Evolutionary conservation across 2,329 filamentous ascomycete species (phyloP).

Genomic region (Aspergillus phoenicis): DNA sequence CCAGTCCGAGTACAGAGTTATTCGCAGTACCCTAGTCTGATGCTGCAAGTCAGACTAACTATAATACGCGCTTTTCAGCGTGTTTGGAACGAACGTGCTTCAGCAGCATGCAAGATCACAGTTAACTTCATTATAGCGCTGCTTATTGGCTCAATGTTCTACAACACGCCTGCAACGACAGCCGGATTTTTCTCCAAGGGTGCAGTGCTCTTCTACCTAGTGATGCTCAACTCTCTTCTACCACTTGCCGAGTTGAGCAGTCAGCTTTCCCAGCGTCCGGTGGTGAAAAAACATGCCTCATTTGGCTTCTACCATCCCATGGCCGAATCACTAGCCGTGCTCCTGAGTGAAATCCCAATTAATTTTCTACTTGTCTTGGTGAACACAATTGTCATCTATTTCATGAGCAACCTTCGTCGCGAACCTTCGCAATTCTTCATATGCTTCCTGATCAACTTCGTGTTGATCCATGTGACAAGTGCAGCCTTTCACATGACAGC

Average conservation of each 20-base stretch:
- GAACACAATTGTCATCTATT: slow-evolving; percentile 82
- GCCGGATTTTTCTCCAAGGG: slow-evolving; percentile 74
- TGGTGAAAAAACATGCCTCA: slow-evolving; percentile 34
- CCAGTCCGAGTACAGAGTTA: slow-evolving; percentile 53
- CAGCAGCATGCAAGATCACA: slow-evolving; percentile 64
- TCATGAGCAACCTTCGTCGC: slow-evolving; percentile 77
- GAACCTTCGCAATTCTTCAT: slow-evolving; percentile 80
- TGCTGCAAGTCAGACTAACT: slow-evolving; percentile 72
- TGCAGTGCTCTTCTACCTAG: slow-evolving; percentile 80
- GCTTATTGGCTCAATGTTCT: slow-evolving; percentile 79
- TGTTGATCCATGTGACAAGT: slow-evolving; percentile 74
- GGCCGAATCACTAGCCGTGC: slow-evolving; percentile 19
- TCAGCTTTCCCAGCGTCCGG: slow-evolving; percentile 28
- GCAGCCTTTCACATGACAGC: slow-evolving; percentile 82
- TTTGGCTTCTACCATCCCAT: slow-evolving; percentile 35
- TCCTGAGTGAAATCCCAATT: slow-evolving; percentile 61
- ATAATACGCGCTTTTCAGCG: slow-evolving; percentile 77
- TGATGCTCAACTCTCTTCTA: slow-evolving; percentile 80
- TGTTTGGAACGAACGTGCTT: slow-evolving; percentile 70
- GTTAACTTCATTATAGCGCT: slow-evolving; percentile 74
- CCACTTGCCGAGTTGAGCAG: slow-evolving; percentile 47
- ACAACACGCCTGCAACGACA: slow-evolving; percentile 66
- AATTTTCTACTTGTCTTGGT: slow-evolving; percentile 71
- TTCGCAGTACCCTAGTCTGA: slow-evolving; percentile 76
- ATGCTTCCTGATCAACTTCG: slow-evolving; percentile 76